Conservation (phyloP, 2,329 filamentous ascomycete genomes). For the Apiospora phragmitis region DNA sequence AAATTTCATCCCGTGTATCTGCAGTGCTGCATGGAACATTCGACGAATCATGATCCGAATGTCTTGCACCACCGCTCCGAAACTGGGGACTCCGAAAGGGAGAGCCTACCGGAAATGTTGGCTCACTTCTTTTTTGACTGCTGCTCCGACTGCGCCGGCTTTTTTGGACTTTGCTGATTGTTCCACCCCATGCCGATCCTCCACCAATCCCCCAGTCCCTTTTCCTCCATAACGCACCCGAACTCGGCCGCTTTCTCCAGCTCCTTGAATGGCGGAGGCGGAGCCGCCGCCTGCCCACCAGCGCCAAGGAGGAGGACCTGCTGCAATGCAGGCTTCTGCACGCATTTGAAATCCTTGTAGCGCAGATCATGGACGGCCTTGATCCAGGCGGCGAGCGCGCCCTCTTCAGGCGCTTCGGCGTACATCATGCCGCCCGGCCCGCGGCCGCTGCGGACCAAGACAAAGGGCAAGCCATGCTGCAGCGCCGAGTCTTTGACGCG, state of each 20-base stretch:
- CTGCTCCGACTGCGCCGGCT: too few species aligned
- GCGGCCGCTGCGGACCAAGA: constrained; percentile 66
- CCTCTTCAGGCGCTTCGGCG: constrained; percentile 59
- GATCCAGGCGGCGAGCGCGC: constrained; percentile 63
- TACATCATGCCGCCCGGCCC: constrained; percentile 80
- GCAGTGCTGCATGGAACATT: neutral
- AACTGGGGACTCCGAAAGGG: neutral
- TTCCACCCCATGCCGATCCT: constrained; percentile 68
- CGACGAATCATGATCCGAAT: neutral
- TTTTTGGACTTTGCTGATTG: too few species aligned
- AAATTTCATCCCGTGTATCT: neutral
- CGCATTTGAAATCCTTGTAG: constrained; percentile 74
- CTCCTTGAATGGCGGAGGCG: constrained; percentile 47
- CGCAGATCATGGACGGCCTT: constrained; percentile 61
- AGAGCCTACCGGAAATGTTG: neutral
- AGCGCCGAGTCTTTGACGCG: constrained; percentile 63
- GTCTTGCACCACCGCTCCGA: neutral
- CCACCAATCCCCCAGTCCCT: constrained; percentile 66
- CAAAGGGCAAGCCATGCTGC: constrained; percentile 57
- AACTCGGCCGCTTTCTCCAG: constrained; percentile 66
- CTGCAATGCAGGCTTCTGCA: constrained; percentile 46
- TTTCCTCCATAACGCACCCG: constrained; percentile 58
- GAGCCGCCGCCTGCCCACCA: neutral
- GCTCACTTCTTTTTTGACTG: neutral
- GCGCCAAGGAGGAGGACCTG: constrained; percentile 12